A percentile compares a stretch with the other conserved stretches of the same genome.
These are phyloP conservation scores for Dactylonectria macrodidyma DNA, from an alignment of 2,329 filamentous ascomycete species.

Conservation along the genomic window DNA sequence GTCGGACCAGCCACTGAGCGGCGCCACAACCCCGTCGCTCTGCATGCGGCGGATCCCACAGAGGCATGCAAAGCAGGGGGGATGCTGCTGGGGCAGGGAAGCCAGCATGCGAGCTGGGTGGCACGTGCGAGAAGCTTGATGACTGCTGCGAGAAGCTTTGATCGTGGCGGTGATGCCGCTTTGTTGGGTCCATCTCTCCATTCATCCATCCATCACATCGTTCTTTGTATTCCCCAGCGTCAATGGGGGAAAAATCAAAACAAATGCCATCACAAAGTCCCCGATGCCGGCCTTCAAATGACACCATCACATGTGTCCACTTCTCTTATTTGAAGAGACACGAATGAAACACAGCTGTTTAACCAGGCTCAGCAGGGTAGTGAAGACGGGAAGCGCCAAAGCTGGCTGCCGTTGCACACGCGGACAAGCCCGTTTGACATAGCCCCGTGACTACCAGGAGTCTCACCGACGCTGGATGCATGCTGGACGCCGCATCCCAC, in stretches of 20 bases:
- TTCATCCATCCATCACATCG: no score
- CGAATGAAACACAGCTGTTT: background rate
- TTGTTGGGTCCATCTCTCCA: no score
- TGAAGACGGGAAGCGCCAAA: background rate
- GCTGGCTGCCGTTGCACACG: constrained; percentile 15
- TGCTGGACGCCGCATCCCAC: background rate
- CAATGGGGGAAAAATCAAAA: no score
- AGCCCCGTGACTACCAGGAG: constrained; percentile 20
- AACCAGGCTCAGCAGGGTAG: background rate
- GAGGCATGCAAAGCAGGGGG: constrained; percentile 8
- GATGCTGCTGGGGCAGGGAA: constrained; percentile 12
- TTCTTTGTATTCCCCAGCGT: no score
- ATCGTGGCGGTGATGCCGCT: background rate
- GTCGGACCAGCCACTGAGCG: constrained; percentile 25
- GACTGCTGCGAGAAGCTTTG: constrained; percentile 18
- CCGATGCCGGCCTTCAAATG: no score
- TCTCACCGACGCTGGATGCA: constrained; percentile 26
- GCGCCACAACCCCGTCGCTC: constrained; percentile 21
- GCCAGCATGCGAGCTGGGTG: constrained; percentile 32
- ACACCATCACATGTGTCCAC: no score
- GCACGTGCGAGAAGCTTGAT: constrained; percentile 46
- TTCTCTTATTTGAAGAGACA: background rate
- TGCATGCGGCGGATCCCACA: constrained; percentile 22
- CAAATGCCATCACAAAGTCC: no score
- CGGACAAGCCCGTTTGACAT: constrained; percentile 26